Base-by-base conservation (phyloP, 805 yeast genomes). In the Sugiyamaella americana region DNA sequence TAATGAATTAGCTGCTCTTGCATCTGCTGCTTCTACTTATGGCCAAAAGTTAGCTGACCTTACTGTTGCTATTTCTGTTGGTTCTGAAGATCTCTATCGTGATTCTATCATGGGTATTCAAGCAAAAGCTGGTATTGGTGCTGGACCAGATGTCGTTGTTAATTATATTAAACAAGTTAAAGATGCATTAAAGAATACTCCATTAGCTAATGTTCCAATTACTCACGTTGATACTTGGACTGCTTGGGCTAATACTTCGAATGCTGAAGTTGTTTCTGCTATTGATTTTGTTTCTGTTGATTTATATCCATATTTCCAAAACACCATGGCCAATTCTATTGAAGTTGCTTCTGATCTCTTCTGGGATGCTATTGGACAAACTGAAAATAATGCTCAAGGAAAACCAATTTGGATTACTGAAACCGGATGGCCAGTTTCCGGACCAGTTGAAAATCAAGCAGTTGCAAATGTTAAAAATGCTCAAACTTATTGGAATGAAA, bases 261-360 rank as follows among this genome's bases (percentile, higher is more conserved):
- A 82, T 51, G 57, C 70, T 40, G 75, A 80, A 18, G 91, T 83
- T 44, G 79, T 86, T 61, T 58, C 74, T 60, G 83, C 82, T 40
- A 72, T 88, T 37, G 95, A 86, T 66, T 73, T 83, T 61, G 78
- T 84, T 50, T 85, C 79, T 66, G 88, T 91, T 58, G 87, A 86
- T 61, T 95, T 93, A 37, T 86, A 86, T 76, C 84, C 94, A 6
- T 86, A 85, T 79, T 86, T 94, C 95, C 95, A 86, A 73, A 94
- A 85, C 72, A 76, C 85, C 56, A 74, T 73, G 76, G 60, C 67
- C 37, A 86, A 79, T 73, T 84, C 94, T 2, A 86, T 86, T 80
- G 80, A 83, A 57, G 95, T 85, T 64, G 95, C 84, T 65, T 83
- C 85, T 65, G 82, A 84, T 91, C 93, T 74, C 91, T 94, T 60